Evolutionary conservation across 805 yeast species (phyloP).

Genomic region (Nakazawaea ernobii): DNA sequence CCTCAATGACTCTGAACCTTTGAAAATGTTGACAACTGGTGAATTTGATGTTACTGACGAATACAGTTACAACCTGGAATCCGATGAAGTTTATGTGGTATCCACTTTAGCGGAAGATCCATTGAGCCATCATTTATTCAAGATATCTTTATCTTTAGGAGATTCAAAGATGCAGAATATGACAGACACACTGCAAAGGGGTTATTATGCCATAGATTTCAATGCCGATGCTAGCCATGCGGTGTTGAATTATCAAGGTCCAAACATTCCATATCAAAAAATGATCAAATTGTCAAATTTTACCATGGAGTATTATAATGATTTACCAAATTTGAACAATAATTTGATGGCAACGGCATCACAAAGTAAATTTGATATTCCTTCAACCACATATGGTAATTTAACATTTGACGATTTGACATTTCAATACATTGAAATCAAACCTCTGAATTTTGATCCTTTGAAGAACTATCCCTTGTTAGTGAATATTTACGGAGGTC

Average conservation of each 20-base stretch:
- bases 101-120: conserved; percentile 47
- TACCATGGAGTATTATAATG: neutral
- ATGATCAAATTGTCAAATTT: conserved; percentile 24
- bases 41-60: conserved; percentile 48
- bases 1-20: conserved; percentile 33
- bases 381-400: conserved; percentile 38
- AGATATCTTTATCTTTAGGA: conserved; percentile 34
- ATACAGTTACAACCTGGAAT: conserved; percentile 40
- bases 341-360: neutral
- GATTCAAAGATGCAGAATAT: conserved; percentile 18
- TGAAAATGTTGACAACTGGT: conserved; percentile 36
- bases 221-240: conserved; percentile 55
- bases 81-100: conserved; percentile 44
- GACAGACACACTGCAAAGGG: conserved; percentile 30
- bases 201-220: conserved; percentile 44
- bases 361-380: conserved; percentile 29
- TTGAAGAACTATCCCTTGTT: conserved; percentile 51
- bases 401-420: conserved; percentile 29
- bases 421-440: conserved; percentile 53
- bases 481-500: conserved; percentile 75
- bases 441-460: conserved; percentile 48
- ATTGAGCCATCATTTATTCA: conserved; percentile 55
- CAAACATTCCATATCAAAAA: conserved; percentile 41
- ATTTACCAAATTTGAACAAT: conserved; percentile 3
- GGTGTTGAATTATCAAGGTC: conserved; percentile 40